Evolutionary conservation across 2,329 filamentous ascomycete genomes (phyloP).

Genomic region (Aspergillus sp.): DNA sequence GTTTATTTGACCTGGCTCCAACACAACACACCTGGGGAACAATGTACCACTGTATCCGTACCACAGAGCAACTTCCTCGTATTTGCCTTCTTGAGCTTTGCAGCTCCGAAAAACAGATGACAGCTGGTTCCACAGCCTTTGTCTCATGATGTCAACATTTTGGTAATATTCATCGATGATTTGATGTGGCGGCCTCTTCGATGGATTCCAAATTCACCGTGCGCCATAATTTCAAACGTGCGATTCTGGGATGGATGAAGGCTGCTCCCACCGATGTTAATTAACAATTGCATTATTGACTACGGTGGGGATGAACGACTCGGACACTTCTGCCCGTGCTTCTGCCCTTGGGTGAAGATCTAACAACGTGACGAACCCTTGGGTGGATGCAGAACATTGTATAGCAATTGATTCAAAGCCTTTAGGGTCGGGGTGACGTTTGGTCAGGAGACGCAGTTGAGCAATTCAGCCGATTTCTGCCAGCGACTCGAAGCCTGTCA

Average conservation of each 20-base stretch:
- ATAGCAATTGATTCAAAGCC: not conserved
- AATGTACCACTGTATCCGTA: not conserved
- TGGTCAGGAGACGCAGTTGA: not conserved
- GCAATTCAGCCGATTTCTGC: not conserved
- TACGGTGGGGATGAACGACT: not conserved
- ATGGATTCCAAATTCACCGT: not conserved
- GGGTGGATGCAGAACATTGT: not conserved
- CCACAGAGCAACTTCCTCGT: not conserved
- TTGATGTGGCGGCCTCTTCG: not conserved
- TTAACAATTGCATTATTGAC: not conserved
- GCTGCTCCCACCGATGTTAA: not conserved
- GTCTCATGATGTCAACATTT: not conserved
- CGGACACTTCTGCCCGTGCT: not conserved
- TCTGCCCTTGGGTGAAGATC: not conserved
- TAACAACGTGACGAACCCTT: not conserved
- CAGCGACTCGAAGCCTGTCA: conserved; percentile 1
- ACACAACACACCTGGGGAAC: not conserved
- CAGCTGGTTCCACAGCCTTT: not conserved
- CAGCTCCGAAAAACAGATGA: not conserved
- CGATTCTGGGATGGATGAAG: not conserved
- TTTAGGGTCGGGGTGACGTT: not conserved
- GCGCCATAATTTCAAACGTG: not conserved
- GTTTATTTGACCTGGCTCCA: not conserved
- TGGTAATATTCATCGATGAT: not conserved
- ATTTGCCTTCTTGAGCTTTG: not conserved